A percentile compares a stretch with the other conserved stretches of the same genome.
phyloP scores from a whole-genome alignment of 345 rosid genomes.

The Citropsis articulata region DNA sequence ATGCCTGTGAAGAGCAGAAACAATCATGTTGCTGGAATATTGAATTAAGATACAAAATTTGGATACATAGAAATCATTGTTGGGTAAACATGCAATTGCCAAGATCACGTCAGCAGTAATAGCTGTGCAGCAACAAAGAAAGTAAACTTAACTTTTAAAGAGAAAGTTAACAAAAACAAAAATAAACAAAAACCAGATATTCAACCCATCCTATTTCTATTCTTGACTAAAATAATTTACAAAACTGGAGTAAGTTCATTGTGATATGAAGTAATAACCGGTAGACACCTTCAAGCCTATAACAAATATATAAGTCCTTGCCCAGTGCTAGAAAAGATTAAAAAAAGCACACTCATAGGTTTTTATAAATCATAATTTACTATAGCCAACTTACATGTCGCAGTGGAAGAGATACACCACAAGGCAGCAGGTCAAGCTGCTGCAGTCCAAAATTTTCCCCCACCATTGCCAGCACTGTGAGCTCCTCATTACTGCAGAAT shows the following conservation, averaged over 20 bases:
- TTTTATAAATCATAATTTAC: background rate
- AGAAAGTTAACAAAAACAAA: background rate
- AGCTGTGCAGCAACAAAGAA: background rate
- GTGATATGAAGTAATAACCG: background rate
- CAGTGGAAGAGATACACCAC: slow-evolving; percentile 88
- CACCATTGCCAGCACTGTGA: slow-evolving; percentile 85
- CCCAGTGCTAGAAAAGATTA: background rate
- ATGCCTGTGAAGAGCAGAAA: slow-evolving; percentile 52
- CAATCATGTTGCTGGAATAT: slow-evolving; percentile 10
- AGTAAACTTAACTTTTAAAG: background rate
- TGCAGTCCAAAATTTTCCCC: slow-evolving; percentile 94
- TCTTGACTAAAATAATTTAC: background rate
- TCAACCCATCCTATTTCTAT: background rate
- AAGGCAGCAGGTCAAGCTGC: slow-evolving; percentile 80
- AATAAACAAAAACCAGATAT: slow-evolving; percentile 1
- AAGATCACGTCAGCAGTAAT: background rate
- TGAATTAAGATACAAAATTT: slow-evolving; percentile 3
- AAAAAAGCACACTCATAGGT: background rate
- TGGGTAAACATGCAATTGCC: background rate
- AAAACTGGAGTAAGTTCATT: background rate
- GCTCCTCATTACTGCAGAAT: slow-evolving; percentile 67
- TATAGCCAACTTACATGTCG: slow-evolving; percentile 76
- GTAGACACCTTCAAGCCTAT: background rate
- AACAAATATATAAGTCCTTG: background rate
- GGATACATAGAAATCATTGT: background rate